Evolutionary conservation across 1,284 basidiomycete species (phyloP).

Genomic region (Xerocomus nothofagi): DNA sequence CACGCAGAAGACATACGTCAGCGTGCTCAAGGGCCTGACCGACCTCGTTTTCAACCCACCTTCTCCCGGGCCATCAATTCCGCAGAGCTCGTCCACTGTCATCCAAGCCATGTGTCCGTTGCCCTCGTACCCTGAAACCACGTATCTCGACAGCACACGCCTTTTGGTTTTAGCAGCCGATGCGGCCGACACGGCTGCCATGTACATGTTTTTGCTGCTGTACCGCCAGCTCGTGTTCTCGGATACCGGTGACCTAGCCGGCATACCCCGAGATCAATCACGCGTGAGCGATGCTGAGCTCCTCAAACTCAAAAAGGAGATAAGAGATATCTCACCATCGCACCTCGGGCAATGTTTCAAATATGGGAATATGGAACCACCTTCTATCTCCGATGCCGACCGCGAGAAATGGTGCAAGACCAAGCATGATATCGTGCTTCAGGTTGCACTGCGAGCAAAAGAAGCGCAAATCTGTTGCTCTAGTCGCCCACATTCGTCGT

Average conservation of each 20-base stretch:
- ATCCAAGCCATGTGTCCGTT: conserved; percentile 39
- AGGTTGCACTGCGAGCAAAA: conserved; percentile 63
- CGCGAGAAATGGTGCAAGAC: conserved; percentile 47
- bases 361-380: conserved; percentile 27
- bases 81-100: conserved; percentile 30
- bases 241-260: conserved; percentile 31
- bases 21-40: conserved; percentile 65
- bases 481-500: conserved; percentile 11
- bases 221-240: conserved; percentile 72
- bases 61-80: conserved; percentile 34
- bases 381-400: conserved; percentile 38
- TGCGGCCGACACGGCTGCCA: conserved; percentile 70
- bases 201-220: conserved; percentile 81
- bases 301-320: conserved; percentile 68
- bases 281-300: conserved; percentile 51
- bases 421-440: conserved; percentile 62
- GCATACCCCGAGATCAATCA: conserved; percentile 26
- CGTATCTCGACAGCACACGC: conserved; percentile 80
- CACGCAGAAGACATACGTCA: conserved; percentile 56
- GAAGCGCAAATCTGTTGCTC: conserved; percentile 36
- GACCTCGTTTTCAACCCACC: conserved; percentile 69
- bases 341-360: conserved; percentile 58
- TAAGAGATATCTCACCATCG: conserved; percentile 70
- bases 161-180: conserved; percentile 71
- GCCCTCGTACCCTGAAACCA: conserved; percentile 73